Conservation (phyloP, 106 monocot species). For the Dendrobium officinale region DNA sequence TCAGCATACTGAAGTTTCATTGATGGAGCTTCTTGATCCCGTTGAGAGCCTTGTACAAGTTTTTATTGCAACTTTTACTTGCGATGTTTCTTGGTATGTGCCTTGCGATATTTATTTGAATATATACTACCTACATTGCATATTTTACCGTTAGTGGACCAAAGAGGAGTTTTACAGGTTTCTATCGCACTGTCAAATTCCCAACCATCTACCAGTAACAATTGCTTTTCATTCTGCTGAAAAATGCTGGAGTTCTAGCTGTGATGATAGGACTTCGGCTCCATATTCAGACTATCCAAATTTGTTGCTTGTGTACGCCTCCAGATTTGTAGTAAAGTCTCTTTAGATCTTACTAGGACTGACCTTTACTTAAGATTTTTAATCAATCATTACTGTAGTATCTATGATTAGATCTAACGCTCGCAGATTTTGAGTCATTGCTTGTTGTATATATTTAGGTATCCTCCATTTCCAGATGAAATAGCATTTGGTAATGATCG, state of each 20-base stretch:
- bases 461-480: constrained; percentile 68
- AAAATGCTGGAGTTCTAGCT: constrained; percentile 57
- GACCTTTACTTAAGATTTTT: background rate
- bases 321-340: background rate
- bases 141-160: background rate
- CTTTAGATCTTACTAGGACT: background rate
- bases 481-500: constrained; percentile 83
- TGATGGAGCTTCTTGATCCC: constrained; percentile 76
- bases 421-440: no score
- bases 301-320: constrained; percentile 57
- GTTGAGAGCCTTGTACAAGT: constrained; percentile 22
- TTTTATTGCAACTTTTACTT: constrained; percentile 57
- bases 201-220: constrained; percentile 53
- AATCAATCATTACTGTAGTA: background rate
- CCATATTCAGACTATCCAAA: constrained; percentile 69
- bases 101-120: background rate
- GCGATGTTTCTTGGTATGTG: constrained; percentile 66
- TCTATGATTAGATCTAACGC: no score
- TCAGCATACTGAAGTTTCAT: constrained; percentile 25
- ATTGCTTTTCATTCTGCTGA: constrained; percentile 63
- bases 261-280: constrained; percentile 36
- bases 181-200: constrained; percentile 51
- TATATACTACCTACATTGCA: background rate
- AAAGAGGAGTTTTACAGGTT: constrained; percentile 40
- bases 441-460: constrained; percentile 24